phyloP scores from a whole-genome alignment of 2,329 filamentous ascomycete genomes.

The Pezicula radicicola region DNA sequence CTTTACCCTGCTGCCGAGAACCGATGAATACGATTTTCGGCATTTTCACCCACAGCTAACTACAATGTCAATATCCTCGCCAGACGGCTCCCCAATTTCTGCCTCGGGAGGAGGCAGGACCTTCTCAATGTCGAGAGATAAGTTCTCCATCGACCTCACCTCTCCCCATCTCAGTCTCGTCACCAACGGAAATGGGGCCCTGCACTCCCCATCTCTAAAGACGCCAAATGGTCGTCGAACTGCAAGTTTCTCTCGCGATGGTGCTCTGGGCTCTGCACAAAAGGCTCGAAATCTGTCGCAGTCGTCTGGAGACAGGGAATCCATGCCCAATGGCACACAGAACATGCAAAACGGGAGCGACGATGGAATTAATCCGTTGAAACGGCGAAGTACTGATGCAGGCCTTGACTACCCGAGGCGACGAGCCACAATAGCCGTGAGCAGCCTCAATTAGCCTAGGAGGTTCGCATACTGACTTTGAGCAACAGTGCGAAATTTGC shows the following conservation, averaged over 20 bases:
- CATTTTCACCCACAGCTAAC: not conserved
- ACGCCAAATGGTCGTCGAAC: constrained; percentile 46
- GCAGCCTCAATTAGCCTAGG: constrained; percentile 25
- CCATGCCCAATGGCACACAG: constrained; percentile 35
- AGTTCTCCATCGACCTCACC: constrained; percentile 25
- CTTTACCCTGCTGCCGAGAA: no score
- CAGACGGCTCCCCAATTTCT: constrained; percentile 25
- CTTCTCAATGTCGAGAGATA: constrained; percentile 27
- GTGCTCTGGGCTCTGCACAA: constrained; percentile 49
- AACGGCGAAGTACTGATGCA: constrained; percentile 59
- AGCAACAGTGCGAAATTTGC: constrained; percentile 70
- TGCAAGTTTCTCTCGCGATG: constrained; percentile 50
- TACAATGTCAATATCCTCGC: constrained; percentile 27
- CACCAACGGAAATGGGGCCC: constrained; percentile 14
- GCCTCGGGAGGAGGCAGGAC: constrained; percentile 17
- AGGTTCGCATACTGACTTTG: constrained; percentile 12
- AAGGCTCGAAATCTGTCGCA: constrained; percentile 55
- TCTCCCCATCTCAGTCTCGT: constrained; percentile 22
- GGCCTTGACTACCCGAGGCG: constrained; percentile 62
- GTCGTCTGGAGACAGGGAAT: constrained; percentile 43
- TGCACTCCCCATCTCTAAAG: constrained; percentile 37
- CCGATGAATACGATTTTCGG: no score
- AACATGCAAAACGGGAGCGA: constrained; percentile 39
- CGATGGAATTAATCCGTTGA: constrained; percentile 55
- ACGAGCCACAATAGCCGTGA: constrained; percentile 63